These are phyloP conservation scores for Mortierella polycephala DNA, from an alignment of 371 early-diverging fungal genomes.

Conservation along the genomic window DNA sequence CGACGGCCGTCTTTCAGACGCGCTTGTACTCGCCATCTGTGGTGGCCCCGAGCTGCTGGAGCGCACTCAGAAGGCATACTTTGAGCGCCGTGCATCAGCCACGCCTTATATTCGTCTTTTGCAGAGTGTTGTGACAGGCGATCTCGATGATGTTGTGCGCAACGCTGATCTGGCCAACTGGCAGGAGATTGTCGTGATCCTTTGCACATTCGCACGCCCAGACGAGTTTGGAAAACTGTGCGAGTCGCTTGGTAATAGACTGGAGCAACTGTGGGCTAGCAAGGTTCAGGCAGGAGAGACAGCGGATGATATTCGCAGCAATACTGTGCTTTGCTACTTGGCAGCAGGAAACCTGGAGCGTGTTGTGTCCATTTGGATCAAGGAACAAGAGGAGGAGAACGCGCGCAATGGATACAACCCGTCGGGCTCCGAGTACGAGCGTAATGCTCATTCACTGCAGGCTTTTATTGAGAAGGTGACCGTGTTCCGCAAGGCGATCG, in stretches of 20 bases:
- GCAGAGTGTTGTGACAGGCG: conserved; percentile 82
- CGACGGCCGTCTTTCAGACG: conserved; percentile 88
- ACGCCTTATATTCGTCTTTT: conserved; percentile 86
- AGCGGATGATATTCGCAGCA: conserved; percentile 57
- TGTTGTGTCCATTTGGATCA: conserved; percentile 89
- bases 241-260: conserved; percentile 75
- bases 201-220: conserved; percentile 91
- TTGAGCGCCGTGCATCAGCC: conserved; percentile 71
- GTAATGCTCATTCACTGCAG: conserved; percentile 72
- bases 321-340: conserved; percentile 90
- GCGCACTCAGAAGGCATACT: conserved; percentile 88
- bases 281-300: conserved; percentile 43
- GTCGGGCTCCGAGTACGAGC: conserved; percentile 56
- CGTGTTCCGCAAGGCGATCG: conserved; percentile 90
- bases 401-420: conserved; percentile 27
- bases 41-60: conserved; percentile 87
- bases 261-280: conserved; percentile 63
- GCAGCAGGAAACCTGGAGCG: conserved; percentile 90
- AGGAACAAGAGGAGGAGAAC: conserved; percentile 57
- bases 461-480: conserved; percentile 90
- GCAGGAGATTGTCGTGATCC: conserved; percentile 89
- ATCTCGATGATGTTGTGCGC: conserved; percentile 84
- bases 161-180: conserved; percentile 86
- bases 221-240: conserved; percentile 79
- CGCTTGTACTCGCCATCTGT: conserved; percentile 88